Conservation (phyloP, 1,139 yeast genomes). For the Yamadazyma diddensiae region DNA sequence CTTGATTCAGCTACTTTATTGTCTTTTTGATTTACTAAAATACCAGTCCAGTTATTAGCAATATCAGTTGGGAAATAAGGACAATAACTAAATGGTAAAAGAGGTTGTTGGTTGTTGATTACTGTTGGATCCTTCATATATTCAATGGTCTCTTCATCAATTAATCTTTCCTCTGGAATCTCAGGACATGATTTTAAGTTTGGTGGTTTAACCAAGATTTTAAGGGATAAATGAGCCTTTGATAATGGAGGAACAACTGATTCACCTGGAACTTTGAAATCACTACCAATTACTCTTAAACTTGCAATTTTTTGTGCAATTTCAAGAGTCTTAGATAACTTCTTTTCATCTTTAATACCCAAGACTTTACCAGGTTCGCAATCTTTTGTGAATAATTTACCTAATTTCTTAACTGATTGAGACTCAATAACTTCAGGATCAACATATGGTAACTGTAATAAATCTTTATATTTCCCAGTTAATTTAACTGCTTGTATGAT, state of each 20-base stretch:
- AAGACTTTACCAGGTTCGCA: conserved; percentile 51
- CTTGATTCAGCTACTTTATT: conserved; percentile 66
- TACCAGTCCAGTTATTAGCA: conserved; percentile 64
- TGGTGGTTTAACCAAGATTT: conserved; percentile 73
- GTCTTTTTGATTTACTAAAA: conserved; percentile 70
- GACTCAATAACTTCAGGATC: conserved; percentile 42
- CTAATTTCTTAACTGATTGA: conserved; percentile 54
- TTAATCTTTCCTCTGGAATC: conserved; percentile 32
- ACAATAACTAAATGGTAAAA: conserved; percentile 59
- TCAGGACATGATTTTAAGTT: conserved; percentile 59
- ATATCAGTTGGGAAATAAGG: conserved; percentile 68
- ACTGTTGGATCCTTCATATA: conserved; percentile 69
- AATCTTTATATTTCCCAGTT: conserved; percentile 54
- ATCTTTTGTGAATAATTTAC: conserved; percentile 59
- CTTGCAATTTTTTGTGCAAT: conserved; percentile 70
- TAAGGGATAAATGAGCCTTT: conserved; percentile 69
- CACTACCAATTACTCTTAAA: conserved; percentile 66
- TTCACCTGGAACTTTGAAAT: conserved; percentile 89
- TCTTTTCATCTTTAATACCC: conserved; percentile 49
- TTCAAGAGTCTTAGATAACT: conserved; percentile 48
- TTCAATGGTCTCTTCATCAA: conserved; percentile 56
- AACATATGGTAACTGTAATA: conserved; percentile 80
- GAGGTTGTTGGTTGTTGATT: conserved; percentile 63
- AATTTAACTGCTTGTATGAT: conserved; percentile 77
- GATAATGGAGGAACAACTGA: conserved; percentile 70